Evolutionary conservation across 2,329 filamentous ascomycete species (phyloP).

Genomic region (Cladophialophora immunda): DNA sequence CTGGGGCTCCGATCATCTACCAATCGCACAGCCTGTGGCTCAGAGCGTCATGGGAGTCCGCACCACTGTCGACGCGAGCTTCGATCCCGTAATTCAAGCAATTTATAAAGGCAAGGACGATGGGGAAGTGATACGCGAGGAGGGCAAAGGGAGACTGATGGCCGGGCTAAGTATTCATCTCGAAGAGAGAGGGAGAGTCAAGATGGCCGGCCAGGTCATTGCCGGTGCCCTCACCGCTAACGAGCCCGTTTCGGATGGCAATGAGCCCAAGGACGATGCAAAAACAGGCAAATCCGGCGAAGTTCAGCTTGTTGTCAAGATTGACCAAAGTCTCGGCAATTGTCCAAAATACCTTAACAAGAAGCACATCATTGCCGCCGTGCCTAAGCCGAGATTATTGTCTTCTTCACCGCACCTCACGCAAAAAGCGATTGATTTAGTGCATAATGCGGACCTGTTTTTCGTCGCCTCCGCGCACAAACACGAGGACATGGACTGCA

Average conservation of each 20-base stretch:
- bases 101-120: conserved; percentile 62
- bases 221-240: conserved; percentile 64
- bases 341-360: conserved; percentile 78
- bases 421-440: conserved; percentile 64
- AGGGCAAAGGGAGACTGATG: conserved; percentile 60
- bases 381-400: conserved; percentile 63
- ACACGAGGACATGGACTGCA: conserved; percentile 77
- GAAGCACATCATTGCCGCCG: conserved; percentile 66
- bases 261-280: conserved; percentile 15
- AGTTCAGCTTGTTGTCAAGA: conserved; percentile 70
- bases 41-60: conserved; percentile 69
- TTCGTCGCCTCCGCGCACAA: conserved; percentile 76
- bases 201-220: conserved; percentile 75
- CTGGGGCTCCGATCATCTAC: conserved; percentile 73
- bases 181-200: conserved; percentile 74
- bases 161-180: conserved; percentile 71
- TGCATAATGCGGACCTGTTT: conserved; percentile 75
- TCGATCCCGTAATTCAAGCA: conserved; percentile 75
- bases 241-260: conserved; percentile 42
- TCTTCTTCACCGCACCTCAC: conserved; percentile 60
- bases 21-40: conserved; percentile 71
- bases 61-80: conserved; percentile 65
- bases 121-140: conserved; percentile 54
- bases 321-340: conserved; percentile 73
- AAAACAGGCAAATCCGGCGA: conserved; percentile 44